These are phyloP conservation scores for Verticillium nubilum DNA, from an alignment of 2,329 filamentous ascomycete species.

Conservation along the genomic window DNA sequence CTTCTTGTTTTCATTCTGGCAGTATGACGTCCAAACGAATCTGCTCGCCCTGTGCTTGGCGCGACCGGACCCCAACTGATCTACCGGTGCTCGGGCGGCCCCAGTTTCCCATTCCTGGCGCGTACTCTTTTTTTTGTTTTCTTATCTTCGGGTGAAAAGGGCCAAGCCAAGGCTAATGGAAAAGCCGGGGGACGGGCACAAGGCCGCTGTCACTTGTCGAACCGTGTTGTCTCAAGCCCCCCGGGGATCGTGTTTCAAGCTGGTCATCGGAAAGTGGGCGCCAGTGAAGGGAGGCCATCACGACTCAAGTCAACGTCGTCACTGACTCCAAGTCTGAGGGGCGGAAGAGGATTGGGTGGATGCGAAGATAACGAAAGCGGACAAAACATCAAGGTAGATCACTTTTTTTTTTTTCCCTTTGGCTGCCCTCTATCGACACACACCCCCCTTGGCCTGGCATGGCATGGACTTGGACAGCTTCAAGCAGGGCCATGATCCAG, in stretches of 20 bases:
- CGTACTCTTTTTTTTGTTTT: too few species aligned
- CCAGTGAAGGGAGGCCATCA: background rate
- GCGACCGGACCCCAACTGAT: background rate
- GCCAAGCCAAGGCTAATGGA: too few species aligned
- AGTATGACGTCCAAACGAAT: background rate
- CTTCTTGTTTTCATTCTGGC: background rate
- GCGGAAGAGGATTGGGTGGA: too few species aligned
- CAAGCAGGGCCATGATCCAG: background rate
- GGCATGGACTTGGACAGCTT: background rate
- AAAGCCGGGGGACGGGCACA: background rate
- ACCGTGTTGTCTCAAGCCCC: conserved; percentile 5
- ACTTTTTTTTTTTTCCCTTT: background rate
- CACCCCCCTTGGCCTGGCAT: background rate
- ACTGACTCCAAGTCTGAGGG: background rate
- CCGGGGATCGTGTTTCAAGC: conserved; percentile 7
- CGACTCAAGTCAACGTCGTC: background rate
- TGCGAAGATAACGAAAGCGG: background rate
- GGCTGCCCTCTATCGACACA: background rate
- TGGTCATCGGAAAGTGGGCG: conserved; percentile 1
- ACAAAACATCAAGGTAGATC: conserved; percentile 3
- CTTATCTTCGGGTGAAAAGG: background rate
- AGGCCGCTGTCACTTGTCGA: background rate
- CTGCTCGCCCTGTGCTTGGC: background rate
- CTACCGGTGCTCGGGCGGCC: background rate
- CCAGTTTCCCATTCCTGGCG: background rate